Evolutionary conservation across 345 rosid species (phyloP).

Genomic region (Gossypium herbaceum): DNA sequence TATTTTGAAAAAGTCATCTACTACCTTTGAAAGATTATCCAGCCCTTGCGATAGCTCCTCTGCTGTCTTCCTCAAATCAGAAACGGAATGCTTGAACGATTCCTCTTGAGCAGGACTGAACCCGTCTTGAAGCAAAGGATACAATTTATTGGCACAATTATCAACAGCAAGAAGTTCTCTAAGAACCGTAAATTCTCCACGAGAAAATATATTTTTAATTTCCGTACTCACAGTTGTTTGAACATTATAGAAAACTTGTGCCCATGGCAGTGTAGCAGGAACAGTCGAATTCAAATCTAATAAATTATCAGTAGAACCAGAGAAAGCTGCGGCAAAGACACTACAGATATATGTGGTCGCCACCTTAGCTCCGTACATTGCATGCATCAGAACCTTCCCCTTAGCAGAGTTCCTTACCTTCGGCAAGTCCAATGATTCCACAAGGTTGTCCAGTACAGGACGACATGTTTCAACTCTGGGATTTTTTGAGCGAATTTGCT

Average conservation of each 20-base stretch:
- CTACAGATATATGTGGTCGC: conserved; percentile 71
- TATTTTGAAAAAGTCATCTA: conserved; percentile 77
- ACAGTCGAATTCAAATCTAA: conserved; percentile 36
- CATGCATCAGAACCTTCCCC: conserved; percentile 86
- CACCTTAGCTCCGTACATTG: conserved; percentile 85
- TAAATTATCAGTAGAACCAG: conserved; percentile 57
- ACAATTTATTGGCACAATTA: conserved; percentile 49
- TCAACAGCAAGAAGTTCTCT: conserved; percentile 67
- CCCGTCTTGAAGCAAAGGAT: conserved; percentile 62
- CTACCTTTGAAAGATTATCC: conserved; percentile 61
- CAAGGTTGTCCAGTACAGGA: conserved; percentile 52
- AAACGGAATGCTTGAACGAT: conserved; percentile 29
- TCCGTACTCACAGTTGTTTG: conserved; percentile 49
- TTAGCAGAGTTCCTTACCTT: conserved; percentile 87
- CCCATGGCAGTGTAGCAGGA: conserved; percentile 52
- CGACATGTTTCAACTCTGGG: conserved; percentile 57
- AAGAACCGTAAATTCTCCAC: conserved; percentile 35
- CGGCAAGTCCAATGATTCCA: conserved; percentile 54
- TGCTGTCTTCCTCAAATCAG: conserved; percentile 36
- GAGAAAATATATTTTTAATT: conserved; percentile 42
- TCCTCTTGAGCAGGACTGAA: conserved; percentile 34
- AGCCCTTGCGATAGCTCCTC: conserved; percentile 63
- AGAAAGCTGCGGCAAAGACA: conserved; percentile 66
- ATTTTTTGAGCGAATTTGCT: conserved; percentile 55
- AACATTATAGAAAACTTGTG: conserved; percentile 47